phyloP scores from a whole-genome alignment of 2,329 filamentous ascomycete species.

The Ilyonectria destructans region DNA sequence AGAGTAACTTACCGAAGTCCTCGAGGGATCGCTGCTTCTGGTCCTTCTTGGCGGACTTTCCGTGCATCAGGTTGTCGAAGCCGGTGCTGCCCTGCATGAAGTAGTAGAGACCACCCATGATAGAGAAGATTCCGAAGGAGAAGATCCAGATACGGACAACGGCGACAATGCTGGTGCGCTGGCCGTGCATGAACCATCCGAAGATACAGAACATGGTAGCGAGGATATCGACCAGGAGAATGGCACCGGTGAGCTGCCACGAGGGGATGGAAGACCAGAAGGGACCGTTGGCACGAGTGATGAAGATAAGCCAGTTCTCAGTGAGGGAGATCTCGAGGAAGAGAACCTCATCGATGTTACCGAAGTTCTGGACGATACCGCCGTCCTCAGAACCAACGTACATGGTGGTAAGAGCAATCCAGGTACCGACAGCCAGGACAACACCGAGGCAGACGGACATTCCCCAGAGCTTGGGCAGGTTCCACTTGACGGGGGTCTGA shows the following conservation, averaged over 20 bases:
- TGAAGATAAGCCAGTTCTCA: constrained; percentile 98
- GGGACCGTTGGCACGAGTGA: constrained; percentile 92
- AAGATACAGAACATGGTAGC: constrained; percentile 90
- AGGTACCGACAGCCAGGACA: constrained; percentile 86
- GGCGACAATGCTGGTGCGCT: constrained; percentile 83
- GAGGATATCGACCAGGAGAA: constrained; percentile 85
- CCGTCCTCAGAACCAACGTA: constrained; percentile 77
- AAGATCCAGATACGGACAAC: constrained; percentile 94
- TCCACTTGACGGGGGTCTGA: constrained; percentile 93
- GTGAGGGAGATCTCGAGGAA: constrained; percentile 93
- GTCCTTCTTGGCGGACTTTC: constrained; percentile 86
- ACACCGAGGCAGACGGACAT: constrained; percentile 90
- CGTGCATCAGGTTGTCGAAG: constrained; percentile 95
- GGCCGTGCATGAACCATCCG: constrained; percentile 80
- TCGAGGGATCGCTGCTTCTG: constrained; percentile 89
- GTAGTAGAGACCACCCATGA: constrained; percentile 83
- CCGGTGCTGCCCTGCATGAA: constrained; percentile 85
- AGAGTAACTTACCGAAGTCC: constrained; percentile 83
- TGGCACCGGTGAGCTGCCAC: constrained; percentile 86
- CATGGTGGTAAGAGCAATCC: constrained; percentile 93
- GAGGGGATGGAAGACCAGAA: constrained; percentile 94
- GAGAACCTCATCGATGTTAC: constrained; percentile 84
- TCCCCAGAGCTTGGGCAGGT: constrained; percentile 93
- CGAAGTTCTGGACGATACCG: constrained; percentile 92
- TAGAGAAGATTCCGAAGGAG: constrained; percentile 90